Evolutionary conservation across 2,329 filamentous ascomycete species (phyloP).

Genomic region (Neofusicoccum kwambonambiense): DNA sequence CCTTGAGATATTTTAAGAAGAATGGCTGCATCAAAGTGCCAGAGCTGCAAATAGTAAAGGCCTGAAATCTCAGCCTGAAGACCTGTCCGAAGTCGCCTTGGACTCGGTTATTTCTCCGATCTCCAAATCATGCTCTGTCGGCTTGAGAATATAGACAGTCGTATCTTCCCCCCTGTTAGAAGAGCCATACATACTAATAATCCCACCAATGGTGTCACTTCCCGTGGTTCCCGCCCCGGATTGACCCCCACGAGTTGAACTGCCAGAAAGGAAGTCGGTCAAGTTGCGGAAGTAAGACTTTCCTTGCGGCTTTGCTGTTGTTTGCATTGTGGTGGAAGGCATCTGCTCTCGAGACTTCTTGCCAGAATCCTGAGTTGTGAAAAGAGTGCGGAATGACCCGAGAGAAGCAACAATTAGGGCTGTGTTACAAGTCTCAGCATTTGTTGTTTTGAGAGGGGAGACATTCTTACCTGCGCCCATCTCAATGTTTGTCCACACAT

Average conservation of each 20-base stretch:
- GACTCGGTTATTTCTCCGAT: too few species aligned
- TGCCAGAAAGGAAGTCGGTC: background rate
- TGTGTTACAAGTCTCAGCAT: background rate
- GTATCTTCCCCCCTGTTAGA: background rate
- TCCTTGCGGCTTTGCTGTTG: background rate
- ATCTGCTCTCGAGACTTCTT: background rate
- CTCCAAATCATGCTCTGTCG: background rate
- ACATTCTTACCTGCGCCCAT: constrained; percentile 15
- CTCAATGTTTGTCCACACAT: constrained; percentile 21
- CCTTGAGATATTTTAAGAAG: too few species aligned
- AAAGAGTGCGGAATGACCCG: background rate
- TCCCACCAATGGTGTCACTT: background rate
- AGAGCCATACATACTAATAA: background rate
- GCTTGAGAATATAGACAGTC: background rate
- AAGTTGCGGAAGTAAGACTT: background rate
- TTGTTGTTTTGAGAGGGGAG: too few species aligned
- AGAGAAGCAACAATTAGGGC: background rate
- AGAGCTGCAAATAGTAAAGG: too few species aligned
- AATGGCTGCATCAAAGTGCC: too few species aligned
- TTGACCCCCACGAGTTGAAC: background rate
- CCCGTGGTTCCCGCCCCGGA: background rate
- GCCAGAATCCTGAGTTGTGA: background rate
- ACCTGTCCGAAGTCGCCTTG: too few species aligned
- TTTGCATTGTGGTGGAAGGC: background rate
- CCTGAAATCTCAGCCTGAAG: too few species aligned